A percentile compares a stretch with the other conserved stretches of the same genome.
These are phyloP conservation scores for Cytospora chrysosperma DNA, from an alignment of 2,329 filamentous ascomycete genomes.

Conservation along the genomic window DNA sequence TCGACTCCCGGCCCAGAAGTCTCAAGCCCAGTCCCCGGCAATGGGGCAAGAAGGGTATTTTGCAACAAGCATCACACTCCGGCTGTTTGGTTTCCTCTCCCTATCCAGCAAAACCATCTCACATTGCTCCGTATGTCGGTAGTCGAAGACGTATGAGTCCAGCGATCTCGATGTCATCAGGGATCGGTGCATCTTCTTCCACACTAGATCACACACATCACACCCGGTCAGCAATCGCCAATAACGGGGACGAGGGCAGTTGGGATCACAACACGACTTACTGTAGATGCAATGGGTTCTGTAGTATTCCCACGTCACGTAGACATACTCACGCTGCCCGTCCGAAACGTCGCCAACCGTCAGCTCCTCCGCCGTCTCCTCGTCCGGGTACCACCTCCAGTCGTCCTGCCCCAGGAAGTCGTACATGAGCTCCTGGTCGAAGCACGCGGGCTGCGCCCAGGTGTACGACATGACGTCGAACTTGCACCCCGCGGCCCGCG, in stretches of 20 bases:
- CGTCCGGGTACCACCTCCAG: conserved; percentile 10
- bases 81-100: not conserved
- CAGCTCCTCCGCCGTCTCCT: conserved; percentile 1
- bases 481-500: conserved; percentile 11
- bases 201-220: conserved; percentile 1
- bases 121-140: conserved; percentile 15
- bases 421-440: conserved; percentile 20
- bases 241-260: not conserved
- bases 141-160: conserved; percentile 13
- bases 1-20: not conserved
- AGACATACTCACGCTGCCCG: conserved; percentile 12
- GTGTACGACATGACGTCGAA: conserved; percentile 17
- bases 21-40: not conserved
- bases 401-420: conserved; percentile 9
- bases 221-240: not conserved
- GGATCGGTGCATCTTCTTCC: conserved; percentile 16
- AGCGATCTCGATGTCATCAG: conserved; percentile 11
- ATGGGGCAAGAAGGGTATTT: conserved; percentile 17
- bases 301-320: conserved; percentile 17
- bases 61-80: conserved; percentile 15
- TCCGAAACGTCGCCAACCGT: not conserved
- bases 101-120: conserved; percentile 11
- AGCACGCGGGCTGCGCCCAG: conserved; percentile 16
- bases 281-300: conserved; percentile 15
- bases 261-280: not conserved